Conservation (phyloP, 306 rosid species). For the Comarum palustre region DNA sequence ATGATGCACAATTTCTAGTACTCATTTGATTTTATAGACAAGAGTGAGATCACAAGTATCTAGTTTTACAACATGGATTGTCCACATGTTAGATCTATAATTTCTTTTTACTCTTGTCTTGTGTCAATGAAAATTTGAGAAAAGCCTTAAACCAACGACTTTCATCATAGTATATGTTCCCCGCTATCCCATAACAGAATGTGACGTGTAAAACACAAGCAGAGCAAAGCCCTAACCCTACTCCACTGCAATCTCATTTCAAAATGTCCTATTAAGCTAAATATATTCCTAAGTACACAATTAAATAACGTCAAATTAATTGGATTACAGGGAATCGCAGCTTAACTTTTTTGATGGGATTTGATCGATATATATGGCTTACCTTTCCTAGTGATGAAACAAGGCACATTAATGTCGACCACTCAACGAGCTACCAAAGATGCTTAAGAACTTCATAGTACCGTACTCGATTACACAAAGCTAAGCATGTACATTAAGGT, state of each 20-base stretch:
- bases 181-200: conserved; percentile 23
- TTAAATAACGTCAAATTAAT: conserved; percentile 3
- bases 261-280: conserved; percentile 21
- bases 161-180: conserved; percentile 18
- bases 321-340: conserved; percentile 22
- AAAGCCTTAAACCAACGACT: conserved; percentile 6
- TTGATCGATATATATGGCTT: conserved; percentile 13
- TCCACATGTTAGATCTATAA: conserved; percentile 20
- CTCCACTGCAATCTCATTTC: conserved; percentile 27
- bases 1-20: conserved; percentile 24
- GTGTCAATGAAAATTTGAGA: conserved; percentile 12
- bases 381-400: background rate
- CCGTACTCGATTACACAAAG: background rate
- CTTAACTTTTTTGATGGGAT: conserved; percentile 9
- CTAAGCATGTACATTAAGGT: background rate
- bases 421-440: conserved; percentile 15
- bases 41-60: conserved; percentile 32
- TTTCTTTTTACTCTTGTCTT: conserved; percentile 19
- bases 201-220: conserved; percentile 22
- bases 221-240: background rate
- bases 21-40: conserved; percentile 18
- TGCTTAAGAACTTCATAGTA: conserved; percentile 1
- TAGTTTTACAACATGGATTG: conserved; percentile 43
- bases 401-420: conserved; percentile 19
- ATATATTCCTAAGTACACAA: conserved; percentile 23